These are phyloP conservation scores for Cyclocybe cylindracea DNA, from an alignment of 768 basidiomycete genomes.

Conservation along the genomic window DNA sequence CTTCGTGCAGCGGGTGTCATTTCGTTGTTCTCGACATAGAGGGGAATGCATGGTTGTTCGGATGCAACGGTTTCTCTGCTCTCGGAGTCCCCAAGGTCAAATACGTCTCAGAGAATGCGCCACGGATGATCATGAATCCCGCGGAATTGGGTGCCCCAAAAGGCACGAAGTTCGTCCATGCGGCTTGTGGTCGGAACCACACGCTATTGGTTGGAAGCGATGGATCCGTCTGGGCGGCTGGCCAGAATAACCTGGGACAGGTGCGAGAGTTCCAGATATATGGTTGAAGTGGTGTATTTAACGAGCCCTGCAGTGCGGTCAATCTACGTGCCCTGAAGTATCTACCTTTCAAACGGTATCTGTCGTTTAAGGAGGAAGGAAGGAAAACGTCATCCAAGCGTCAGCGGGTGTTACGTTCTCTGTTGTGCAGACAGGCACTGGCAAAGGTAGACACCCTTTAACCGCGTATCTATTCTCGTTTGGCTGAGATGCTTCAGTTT, in stretches of 20 bases:
- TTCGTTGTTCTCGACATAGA: conserved; percentile 71
- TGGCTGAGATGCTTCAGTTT: conserved; percentile 49
- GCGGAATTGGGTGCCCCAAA: conserved; percentile 58
- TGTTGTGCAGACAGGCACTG: conserved; percentile 77
- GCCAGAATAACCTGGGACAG: conserved; percentile 80
- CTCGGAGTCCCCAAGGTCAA: conserved; percentile 62
- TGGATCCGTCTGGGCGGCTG: conserved; percentile 83
- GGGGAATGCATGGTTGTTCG: conserved; percentile 89
- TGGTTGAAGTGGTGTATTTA: neutral
- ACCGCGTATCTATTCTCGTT: neutral
- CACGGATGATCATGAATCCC: conserved; percentile 60
- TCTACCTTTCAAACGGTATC: conserved; percentile 63
- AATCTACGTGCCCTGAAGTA: conserved; percentile 64
- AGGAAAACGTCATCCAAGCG: conserved; percentile 69
- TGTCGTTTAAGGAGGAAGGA: conserved; percentile 55
- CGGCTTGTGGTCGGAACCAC: conserved; percentile 84
- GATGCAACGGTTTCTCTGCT: conserved; percentile 72
- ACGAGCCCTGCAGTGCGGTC: conserved; percentile 61
- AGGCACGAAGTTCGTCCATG: conserved; percentile 70
- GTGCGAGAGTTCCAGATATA: conserved; percentile 38
- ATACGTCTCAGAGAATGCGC: conserved; percentile 74
- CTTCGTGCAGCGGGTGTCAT: conserved; percentile 77
- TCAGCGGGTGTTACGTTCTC: conserved; percentile 87
- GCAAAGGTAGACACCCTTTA: conserved; percentile 56
- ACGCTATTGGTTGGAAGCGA: conserved; percentile 80